Conservation (phyloP, 441 rosid genomes). For the Aleurites moluccanus region DNA sequence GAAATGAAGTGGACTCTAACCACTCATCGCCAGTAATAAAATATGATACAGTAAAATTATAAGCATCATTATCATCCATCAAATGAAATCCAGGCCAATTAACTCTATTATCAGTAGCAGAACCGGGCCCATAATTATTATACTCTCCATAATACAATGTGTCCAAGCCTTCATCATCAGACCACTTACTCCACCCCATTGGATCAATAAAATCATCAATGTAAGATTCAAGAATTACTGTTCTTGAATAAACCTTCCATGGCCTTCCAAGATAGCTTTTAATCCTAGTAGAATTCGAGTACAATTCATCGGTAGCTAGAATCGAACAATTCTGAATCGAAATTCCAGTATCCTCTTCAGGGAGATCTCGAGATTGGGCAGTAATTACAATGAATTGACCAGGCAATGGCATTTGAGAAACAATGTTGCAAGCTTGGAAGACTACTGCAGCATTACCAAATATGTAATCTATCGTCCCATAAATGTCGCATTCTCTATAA, state of each 20-base stretch:
- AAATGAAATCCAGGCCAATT: constrained; percentile 62
- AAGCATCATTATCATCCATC: constrained; percentile 67
- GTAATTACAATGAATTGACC: constrained; percentile 74
- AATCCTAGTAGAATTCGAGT: constrained; percentile 31
- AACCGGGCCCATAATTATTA: constrained; percentile 69
- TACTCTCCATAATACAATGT: constrained; percentile 77
- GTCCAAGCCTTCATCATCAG: constrained; percentile 43
- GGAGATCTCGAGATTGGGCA: constrained; percentile 68
- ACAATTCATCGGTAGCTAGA: constrained; percentile 49
- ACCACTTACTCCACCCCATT: constrained; percentile 66
- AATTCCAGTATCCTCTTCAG: constrained; percentile 73
- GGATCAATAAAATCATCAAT: constrained; percentile 67
- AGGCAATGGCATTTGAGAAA: constrained; percentile 59
- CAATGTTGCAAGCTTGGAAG: constrained; percentile 66
- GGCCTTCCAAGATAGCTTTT: constrained; percentile 80
- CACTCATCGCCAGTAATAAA: constrained; percentile 70
- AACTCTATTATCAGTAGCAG: constrained; percentile 55
- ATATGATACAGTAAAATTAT: constrained; percentile 60
- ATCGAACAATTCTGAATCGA: constrained; percentile 80
- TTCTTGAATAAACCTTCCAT: constrained; percentile 56
- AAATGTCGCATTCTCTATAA: constrained; percentile 76
- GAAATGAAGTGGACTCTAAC: constrained; percentile 66
- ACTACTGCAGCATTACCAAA: constrained; percentile 82
- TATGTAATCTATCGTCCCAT: constrained; percentile 74
- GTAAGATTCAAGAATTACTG: constrained; percentile 67